Evolutionary conservation across 1,284 basidiomycete species (phyloP).

Genomic region (Mycena citricolor): DNA sequence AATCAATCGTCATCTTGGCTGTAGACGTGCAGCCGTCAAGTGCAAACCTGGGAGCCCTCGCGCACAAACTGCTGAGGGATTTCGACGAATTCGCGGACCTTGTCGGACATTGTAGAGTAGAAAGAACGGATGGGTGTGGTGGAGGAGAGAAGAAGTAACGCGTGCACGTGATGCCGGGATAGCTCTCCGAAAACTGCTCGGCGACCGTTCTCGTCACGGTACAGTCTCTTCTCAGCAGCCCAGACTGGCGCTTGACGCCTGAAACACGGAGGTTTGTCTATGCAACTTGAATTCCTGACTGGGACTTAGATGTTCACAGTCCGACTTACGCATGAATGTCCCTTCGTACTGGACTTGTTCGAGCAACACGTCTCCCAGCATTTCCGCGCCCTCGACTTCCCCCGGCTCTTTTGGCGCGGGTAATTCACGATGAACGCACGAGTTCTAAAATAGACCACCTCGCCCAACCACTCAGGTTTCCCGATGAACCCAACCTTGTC

Average conservation of each 20-base stretch:
- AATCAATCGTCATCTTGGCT: slow-evolving; percentile 16
- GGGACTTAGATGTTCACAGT: no score
- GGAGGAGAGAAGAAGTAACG: slow-evolving; percentile 24
- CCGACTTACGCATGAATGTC: slow-evolving; percentile 54
- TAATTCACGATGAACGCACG: slow-evolving; percentile 14
- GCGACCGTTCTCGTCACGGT: no score
- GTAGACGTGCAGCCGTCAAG: slow-evolving; percentile 1
- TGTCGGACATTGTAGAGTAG: slow-evolving; percentile 82
- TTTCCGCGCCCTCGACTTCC: slow-evolving; percentile 7
- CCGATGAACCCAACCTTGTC: slow-evolving; percentile 33
- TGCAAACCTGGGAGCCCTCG: slow-evolving; percentile 87
- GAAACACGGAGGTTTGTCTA: no score
- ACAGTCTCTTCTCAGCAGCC: no score
- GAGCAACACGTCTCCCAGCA: slow-evolving; percentile 30
- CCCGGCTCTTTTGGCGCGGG: slow-evolving; percentile 13
- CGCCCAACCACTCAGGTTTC: slow-evolving; percentile 30
- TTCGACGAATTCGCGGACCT: slow-evolving; percentile 87
- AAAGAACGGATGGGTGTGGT: no score
- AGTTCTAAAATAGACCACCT: slow-evolving; percentile 20
- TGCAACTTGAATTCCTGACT: no score
- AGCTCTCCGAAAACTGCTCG: no score
- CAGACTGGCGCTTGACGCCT: no score
- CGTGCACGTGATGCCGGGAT: no score
- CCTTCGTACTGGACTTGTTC: slow-evolving; percentile 39
- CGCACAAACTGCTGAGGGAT: slow-evolving; percentile 90